A percentile compares a stretch with the other conserved stretches of the same genome.
Evolutionary conservation across 2,329 filamentous ascomycete genomes (phyloP).

Genomic region (Scedosporium aurantiacum): DNA sequence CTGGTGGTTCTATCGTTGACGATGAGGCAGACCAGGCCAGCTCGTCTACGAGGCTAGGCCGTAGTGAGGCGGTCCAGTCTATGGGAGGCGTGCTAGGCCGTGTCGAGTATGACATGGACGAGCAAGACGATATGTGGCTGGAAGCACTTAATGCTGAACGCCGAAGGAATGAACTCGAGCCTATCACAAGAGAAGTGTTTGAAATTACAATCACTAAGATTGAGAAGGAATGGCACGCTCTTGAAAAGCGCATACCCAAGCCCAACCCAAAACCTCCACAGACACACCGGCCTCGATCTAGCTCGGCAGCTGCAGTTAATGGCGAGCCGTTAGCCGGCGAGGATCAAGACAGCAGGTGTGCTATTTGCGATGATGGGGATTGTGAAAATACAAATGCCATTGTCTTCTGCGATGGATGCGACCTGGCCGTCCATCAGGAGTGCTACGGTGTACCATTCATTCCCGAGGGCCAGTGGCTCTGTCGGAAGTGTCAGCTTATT

Average conservation of each 20-base stretch:
- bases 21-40: constrained; percentile 42
- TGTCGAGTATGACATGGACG: constrained; percentile 99
- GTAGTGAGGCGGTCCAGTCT: not conserved
- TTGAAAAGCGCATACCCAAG: constrained; percentile 95
- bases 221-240: constrained; percentile 93
- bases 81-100: constrained; percentile 47
- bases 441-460: constrained; percentile 99
- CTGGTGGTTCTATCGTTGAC: constrained; percentile 46
- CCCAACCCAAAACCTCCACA: constrained; percentile 93
- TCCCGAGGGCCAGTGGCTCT: constrained; percentile 96
- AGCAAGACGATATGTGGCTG: constrained; percentile 96
- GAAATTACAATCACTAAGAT: constrained; percentile 98
- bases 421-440: constrained; percentile 94
- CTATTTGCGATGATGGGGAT: constrained; percentile 97
- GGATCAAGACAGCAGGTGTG: constrained; percentile 94
- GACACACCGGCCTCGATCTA: constrained; percentile 83
- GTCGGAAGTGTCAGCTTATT: constrained; percentile 90
- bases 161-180: constrained; percentile 61
- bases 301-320: constrained; percentile 89
- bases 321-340: constrained; percentile 76
- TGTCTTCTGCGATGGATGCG: constrained; percentile 96
- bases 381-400: constrained; percentile 99
- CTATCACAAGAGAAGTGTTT: constrained; percentile 86
- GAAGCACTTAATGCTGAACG: constrained; percentile 71
- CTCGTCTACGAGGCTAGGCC: constrained; percentile 16